Evolutionary conservation across 345 rosid species (phyloP), one percentile per base, ranked within the genome.

Genomic region (Melastoma malabathricum): DNA sequence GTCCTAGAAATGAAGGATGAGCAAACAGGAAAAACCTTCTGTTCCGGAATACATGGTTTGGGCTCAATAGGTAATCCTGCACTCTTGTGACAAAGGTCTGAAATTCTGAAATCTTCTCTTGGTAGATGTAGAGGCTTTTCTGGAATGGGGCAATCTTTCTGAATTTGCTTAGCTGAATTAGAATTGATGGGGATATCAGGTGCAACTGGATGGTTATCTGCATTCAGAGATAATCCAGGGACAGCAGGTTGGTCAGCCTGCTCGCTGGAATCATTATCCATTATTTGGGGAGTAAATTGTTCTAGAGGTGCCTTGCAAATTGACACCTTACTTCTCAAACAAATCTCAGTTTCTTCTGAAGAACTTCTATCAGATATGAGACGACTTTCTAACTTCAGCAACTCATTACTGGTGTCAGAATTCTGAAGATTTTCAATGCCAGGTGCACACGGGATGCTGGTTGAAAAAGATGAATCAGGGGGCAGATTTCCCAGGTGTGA

Each of bases 21-120:
- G 48, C 56, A 54, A 50, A 59, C 68, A 15, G 77, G 71, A 64
- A 62, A 54, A 60, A 52, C 60, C 59, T 65, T 77, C 60, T 79
- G 78, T 63, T 77, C 60, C 77, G 78, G 63, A 57, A 63, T 60
- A 63, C 48, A 55, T 50, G 60, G 57, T 25, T 65, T 51, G 51
- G 52, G 72, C 70, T 60, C 69, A 68, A 70, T 75, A 65, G 62
- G 58, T 34, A 48, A 56, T 63, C 67, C 74, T 55, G 68, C 72
- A 58, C 52, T 53, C 44, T 61, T 68, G 43, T 25, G 52, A 53
- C 47, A 27, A 20, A 46, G 58, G 57, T 54, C 57, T 62, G 54
- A 58, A 47, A 22, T 68, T 50, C 63, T 68, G 50, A 55, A 58
- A 68, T 60, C 64, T 25, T 46, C 58, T 49, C 65, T 54, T 49